Evolutionary conservation across 768 basidiomycete genomes (phyloP).

Genomic region (Tylopilus subfusipes): DNA sequence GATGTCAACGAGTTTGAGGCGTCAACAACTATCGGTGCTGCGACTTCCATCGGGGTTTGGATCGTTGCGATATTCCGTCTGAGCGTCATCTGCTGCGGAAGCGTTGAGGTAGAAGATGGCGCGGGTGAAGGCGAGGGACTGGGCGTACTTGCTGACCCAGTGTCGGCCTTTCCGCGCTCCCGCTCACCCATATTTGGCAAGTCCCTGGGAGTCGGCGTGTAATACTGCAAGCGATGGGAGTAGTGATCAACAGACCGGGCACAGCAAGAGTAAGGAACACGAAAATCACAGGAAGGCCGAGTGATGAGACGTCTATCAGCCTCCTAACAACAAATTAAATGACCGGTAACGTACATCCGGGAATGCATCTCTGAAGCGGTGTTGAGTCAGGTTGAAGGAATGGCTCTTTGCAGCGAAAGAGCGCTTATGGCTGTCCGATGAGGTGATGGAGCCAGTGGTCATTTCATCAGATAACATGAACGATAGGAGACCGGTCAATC

Average conservation of each 20-base stretch:
- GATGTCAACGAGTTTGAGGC: constrained; percentile 19
- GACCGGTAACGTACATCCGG: constrained; percentile 64
- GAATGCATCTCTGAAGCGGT: constrained; percentile 84
- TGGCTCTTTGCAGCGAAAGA: constrained; percentile 77
- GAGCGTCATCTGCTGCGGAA: constrained; percentile 18
- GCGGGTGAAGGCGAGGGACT: constrained; percentile 15
- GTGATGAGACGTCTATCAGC: constrained; percentile 22
- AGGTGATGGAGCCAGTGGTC: constrained; percentile 90
- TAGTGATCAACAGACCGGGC: constrained; percentile 16
- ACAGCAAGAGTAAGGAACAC: constrained; percentile 15
- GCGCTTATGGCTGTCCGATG: constrained; percentile 75
- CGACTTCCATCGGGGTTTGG: constrained; percentile 16
- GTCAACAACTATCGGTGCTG: constrained; percentile 12
- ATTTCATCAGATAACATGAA: constrained; percentile 97
- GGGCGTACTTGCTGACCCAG: constrained; percentile 21
- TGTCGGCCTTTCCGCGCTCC: constrained; percentile 53
- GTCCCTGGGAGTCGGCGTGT: constrained; percentile 58
- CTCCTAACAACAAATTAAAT: constrained; percentile 18
- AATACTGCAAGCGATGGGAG: constrained; percentile 50
- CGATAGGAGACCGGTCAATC: constrained; percentile 87
- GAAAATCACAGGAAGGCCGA: constrained; percentile 17
- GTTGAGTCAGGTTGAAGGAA: constrained; percentile 75
- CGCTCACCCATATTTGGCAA: constrained; percentile 92
- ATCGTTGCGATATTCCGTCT: constrained; percentile 21
- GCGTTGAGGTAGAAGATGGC: constrained; percentile 20